Conservation (phyloP, 441 rosid species). For the Hypseocharis bilobata region DNA sequence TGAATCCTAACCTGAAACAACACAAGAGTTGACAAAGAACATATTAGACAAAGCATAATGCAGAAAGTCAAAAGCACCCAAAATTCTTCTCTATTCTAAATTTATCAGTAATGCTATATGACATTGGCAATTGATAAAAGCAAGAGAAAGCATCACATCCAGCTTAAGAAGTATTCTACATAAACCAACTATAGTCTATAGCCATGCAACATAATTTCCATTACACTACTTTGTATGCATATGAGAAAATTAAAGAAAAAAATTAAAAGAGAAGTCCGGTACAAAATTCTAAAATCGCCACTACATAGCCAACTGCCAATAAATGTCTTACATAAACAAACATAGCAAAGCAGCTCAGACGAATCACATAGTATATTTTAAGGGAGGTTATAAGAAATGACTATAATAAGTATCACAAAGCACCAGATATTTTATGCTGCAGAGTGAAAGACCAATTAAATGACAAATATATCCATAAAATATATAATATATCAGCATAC, state of each 20-base stretch:
- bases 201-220: no score
- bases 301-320: neutral
- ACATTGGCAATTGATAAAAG: no score
- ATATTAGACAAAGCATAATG: neutral
- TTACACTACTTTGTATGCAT: no score
- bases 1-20: slow-evolving; percentile 31
- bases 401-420: neutral
- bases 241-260: no score
- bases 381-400: no score
- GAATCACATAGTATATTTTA: no score
- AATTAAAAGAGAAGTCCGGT: no score
- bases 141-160: neutral
- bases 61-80: neutral
- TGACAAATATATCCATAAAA: neutral
- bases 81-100: neutral
- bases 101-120: no score
- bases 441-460: neutral
- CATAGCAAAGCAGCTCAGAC: neutral
- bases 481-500: neutral
- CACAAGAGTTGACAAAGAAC: neutral
- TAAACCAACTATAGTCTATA: no score
- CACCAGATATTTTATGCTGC: neutral
- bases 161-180: neutral
- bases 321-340: neutral
- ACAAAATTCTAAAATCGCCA: neutral